Evolutionary conservation across 106 monocot species (phyloP).

Genomic region (Narthecium ossifragum): DNA sequence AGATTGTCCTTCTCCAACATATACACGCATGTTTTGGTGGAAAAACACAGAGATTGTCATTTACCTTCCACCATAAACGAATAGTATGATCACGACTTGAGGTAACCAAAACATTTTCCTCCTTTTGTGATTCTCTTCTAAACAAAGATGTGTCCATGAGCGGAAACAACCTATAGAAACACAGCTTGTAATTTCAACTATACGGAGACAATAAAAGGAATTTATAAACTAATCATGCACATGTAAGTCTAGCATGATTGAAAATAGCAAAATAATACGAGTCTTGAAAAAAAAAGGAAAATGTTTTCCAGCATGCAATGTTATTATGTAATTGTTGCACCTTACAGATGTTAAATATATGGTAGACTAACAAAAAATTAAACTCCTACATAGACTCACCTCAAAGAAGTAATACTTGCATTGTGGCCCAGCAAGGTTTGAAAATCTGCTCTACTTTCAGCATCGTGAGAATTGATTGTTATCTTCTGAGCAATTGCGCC

Average conservation of each 20-base stretch:
- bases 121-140: constrained; percentile 30
- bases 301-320: no score
- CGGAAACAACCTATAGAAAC: constrained; percentile 53
- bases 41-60: no score
- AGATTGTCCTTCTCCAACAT: no score
- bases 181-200: neutral
- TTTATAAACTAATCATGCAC: neutral
- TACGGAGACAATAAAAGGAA: neutral
- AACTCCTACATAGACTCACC: no score
- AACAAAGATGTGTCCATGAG: constrained; percentile 40
- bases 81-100: constrained; percentile 80
- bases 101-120: constrained; percentile 53
- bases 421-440: constrained; percentile 37
- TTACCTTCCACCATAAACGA: constrained; percentile 95
- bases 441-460: neutral
- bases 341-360: no score
- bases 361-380: no score
- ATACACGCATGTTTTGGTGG: no score
- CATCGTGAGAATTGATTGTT: constrained; percentile 1
- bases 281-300: no score
- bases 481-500: constrained; percentile 20
- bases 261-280: no score
- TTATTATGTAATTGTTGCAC: no score
- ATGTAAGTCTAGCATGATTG: neutral
- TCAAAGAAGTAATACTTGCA: constrained; percentile 80